These are phyloP conservation scores for Sindora glabra DNA, from an alignment of 306 rosid species.

Conservation along the genomic window DNA sequence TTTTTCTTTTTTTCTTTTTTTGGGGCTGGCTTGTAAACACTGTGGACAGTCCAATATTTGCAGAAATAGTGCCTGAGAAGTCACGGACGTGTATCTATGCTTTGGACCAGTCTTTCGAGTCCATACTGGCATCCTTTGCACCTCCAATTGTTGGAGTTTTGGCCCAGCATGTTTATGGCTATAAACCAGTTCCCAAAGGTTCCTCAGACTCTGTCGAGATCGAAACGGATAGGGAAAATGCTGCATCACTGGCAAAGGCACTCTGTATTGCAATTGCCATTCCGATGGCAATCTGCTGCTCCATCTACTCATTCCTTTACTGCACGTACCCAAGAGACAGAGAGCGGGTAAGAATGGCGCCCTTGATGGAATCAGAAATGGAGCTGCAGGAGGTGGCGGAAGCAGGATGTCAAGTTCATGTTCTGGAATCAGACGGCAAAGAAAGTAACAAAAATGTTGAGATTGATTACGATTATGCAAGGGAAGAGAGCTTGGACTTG, in stretches of 20 bases:
- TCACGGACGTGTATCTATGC: conserved; percentile 77
- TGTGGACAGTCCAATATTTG: conserved; percentile 85
- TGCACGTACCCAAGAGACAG: conserved; percentile 77
- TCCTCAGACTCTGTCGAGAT: conserved; percentile 39
- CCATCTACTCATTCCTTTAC: conserved; percentile 66
- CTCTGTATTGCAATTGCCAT: conserved; percentile 58
- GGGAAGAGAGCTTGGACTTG: conserved; percentile 14
- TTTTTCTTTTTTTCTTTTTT: no score
- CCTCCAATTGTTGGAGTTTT: conserved; percentile 76
- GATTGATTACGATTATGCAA: conserved; percentile 14
- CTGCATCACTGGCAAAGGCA: conserved; percentile 70
- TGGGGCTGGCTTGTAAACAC: no score
- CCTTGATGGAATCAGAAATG: conserved; percentile 51
- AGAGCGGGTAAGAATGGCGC: conserved; percentile 58
- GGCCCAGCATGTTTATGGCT: conserved; percentile 65
- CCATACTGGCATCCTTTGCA: conserved; percentile 70
- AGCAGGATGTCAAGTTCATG: conserved; percentile 12
- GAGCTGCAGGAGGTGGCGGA: conserved; percentile 26
- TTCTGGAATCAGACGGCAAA: conserved; percentile 15
- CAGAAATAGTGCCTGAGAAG: conserved; percentile 85
- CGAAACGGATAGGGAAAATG: conserved; percentile 70
- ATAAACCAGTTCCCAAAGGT: conserved; percentile 54
- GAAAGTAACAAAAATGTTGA: conserved; percentile 19
- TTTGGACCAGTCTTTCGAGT: conserved; percentile 65
- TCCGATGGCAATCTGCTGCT: conserved; percentile 57